phyloP scores from a whole-genome alignment of 2,329 filamentous ascomycete genomes.

The Neopestalotiopsis rosae region DNA sequence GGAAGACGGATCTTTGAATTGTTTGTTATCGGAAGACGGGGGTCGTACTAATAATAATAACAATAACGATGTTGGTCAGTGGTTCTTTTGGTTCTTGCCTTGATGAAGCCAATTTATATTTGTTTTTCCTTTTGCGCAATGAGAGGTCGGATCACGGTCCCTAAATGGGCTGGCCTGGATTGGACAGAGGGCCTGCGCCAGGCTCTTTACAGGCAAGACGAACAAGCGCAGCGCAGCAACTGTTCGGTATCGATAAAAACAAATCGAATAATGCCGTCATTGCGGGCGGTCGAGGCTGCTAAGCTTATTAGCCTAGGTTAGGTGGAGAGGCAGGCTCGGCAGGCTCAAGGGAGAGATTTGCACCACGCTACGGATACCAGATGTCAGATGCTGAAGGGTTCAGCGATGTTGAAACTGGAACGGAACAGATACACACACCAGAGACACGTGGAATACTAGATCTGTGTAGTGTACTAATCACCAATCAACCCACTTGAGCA shows the following conservation, averaged over 20 bases:
- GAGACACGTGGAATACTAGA: too few relatives aligned
- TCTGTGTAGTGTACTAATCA: too few relatives aligned
- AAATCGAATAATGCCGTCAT: conserved; percentile 12
- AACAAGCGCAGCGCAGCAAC: background rate
- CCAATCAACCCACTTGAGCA: too few relatives aligned
- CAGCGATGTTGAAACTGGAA: too few relatives aligned
- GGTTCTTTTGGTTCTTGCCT: background rate
- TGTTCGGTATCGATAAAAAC: background rate
- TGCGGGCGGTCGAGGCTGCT: background rate
- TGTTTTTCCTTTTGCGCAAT: background rate
- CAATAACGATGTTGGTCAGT: background rate
- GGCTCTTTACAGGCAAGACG: background rate
- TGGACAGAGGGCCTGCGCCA: background rate
- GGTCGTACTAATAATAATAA: background rate
- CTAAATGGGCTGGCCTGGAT: background rate
- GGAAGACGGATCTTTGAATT: background rate
- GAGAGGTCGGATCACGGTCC: conserved; percentile 2
- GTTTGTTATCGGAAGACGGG: conserved; percentile 2
- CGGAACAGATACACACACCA: too few relatives aligned
- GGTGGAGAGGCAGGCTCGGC: background rate
- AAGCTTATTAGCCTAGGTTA: background rate
- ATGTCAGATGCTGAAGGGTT: background rate
- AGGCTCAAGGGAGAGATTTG: background rate
- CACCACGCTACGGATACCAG: background rate
- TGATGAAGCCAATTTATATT: background rate